These are phyloP conservation scores for Xylaria nigripes DNA, from an alignment of 495 filamentous ascomycete genomes.

Conservation along the genomic window DNA sequence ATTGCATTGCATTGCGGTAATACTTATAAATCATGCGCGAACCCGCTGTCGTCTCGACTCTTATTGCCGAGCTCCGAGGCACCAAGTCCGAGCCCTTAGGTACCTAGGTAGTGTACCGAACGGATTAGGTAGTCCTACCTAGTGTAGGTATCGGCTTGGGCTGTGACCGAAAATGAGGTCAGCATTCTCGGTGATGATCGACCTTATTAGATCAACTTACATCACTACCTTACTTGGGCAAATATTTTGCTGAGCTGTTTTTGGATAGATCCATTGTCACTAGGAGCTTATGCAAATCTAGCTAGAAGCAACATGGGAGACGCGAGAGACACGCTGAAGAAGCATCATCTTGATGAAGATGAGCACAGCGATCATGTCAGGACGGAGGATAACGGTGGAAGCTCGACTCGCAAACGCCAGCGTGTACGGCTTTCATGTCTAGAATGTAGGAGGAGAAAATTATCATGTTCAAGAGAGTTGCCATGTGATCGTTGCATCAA, in stretches of 20 bases:
- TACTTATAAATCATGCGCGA: no score
- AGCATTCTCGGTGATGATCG: not conserved
- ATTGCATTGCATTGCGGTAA: no score
- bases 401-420: conserved; percentile 40
- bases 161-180: not conserved
- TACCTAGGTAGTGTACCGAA: not conserved
- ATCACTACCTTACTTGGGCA: not conserved
- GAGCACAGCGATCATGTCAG: conserved; percentile 15
- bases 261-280: not conserved
- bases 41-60: not conserved
- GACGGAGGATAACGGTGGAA: conserved; percentile 21
- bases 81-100: conserved; percentile 5
- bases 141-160: no score
- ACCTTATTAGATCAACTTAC: conserved; percentile 10
- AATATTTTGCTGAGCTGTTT: not conserved
- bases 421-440: conserved; percentile 42
- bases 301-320: conserved; percentile 3
- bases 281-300: not conserved
- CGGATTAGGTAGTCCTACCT: no score
- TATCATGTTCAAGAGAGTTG: conserved; percentile 45
- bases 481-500: conserved; percentile 45
- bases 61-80: conserved; percentile 7
- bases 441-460: conserved; percentile 42
- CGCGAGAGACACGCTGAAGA: not conserved
- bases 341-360: conserved; percentile 16